A percentile compares a stretch with the other conserved stretches of the same genome.
These are phyloP conservation scores for Aspergillus affinis DNA, from an alignment of 495 filamentous ascomycete species.

Conservation along the genomic window DNA sequence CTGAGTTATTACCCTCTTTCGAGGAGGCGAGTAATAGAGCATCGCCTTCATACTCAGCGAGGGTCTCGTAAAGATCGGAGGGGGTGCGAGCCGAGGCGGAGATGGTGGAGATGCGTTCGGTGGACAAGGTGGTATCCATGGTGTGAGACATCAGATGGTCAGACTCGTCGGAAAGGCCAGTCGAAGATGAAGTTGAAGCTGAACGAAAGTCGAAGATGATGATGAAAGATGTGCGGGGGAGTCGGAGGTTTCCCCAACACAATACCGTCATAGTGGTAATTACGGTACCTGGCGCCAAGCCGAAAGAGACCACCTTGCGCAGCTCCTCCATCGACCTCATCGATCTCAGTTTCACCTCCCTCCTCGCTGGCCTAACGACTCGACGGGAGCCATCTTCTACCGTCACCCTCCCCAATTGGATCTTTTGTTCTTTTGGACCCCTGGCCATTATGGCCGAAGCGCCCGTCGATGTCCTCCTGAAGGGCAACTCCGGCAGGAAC, in stretches of 20 bases:
- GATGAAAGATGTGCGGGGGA: slow-evolving; percentile 29
- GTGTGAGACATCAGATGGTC: background rate
- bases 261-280: slow-evolving; percentile 18
- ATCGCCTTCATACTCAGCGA: slow-evolving; percentile 46
- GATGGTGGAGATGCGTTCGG: slow-evolving; percentile 40
- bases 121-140: slow-evolving; percentile 40
- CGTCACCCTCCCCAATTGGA: slow-evolving; percentile 28
- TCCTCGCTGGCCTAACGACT: slow-evolving; percentile 32
- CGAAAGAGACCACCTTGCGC: slow-evolving; percentile 51
- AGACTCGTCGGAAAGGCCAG: background rate
- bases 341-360: slow-evolving; percentile 28
- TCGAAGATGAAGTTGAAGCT: background rate
- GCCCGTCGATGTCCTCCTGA: slow-evolving; percentile 57
- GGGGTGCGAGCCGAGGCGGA: slow-evolving; percentile 34
- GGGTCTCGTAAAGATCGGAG: slow-evolving; percentile 41
- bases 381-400: slow-evolving; percentile 34
- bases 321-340: slow-evolving; percentile 42
- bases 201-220: background rate
- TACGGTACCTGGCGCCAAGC: slow-evolving; percentile 29
- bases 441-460: slow-evolving; percentile 55
- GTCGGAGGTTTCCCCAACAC: slow-evolving; percentile 35
- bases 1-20: slow-evolving; percentile 17
- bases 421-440: slow-evolving; percentile 30
- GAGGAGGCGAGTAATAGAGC: slow-evolving; percentile 32
- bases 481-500: slow-evolving; percentile 68